These are phyloP conservation scores for Elsinoe australis DNA, from an alignment of 2,329 filamentous ascomycete genomes.

Conservation along the genomic window DNA sequence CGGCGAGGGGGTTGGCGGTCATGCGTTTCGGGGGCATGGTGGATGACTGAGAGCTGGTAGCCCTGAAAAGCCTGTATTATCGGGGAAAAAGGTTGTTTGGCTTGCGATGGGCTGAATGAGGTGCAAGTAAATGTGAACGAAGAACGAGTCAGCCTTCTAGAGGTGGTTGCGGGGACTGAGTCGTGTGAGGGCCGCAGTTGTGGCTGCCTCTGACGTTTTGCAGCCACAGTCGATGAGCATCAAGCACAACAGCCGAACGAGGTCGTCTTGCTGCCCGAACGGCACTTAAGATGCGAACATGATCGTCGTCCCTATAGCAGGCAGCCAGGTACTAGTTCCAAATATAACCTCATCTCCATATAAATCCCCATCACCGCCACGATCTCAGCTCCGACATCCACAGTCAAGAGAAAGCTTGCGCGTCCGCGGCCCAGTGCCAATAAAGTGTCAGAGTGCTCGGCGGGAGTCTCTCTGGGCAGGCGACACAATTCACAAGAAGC, in stretches of 20 bases:
- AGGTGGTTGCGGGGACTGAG: neutral
- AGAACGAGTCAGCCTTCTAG: neutral
- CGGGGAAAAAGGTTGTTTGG: no score
- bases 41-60: no score
- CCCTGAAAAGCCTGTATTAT: no score
- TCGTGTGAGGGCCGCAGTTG: no score
- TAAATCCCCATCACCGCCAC: neutral
- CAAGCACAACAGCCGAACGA: neutral
- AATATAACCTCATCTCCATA: neutral
- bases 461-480: neutral
- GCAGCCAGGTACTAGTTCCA: neutral
- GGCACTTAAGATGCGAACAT: neutral
- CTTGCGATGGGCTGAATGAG: neutral
- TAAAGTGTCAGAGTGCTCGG: no score
- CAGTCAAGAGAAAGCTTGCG: constrained; percentile 7
- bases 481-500: neutral
- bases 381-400: neutral
- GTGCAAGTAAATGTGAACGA: neutral
- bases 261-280: neutral
- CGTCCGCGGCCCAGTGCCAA: no score
- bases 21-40: constrained; percentile 69
- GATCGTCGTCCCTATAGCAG: constrained; percentile 4
- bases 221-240: no score
- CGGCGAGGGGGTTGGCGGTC: constrained; percentile 81
- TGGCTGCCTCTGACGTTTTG: no score